Evolutionary conservation across 2,329 filamentous ascomycete species (phyloP).

Genomic region (Botrytis fragariae): DNA sequence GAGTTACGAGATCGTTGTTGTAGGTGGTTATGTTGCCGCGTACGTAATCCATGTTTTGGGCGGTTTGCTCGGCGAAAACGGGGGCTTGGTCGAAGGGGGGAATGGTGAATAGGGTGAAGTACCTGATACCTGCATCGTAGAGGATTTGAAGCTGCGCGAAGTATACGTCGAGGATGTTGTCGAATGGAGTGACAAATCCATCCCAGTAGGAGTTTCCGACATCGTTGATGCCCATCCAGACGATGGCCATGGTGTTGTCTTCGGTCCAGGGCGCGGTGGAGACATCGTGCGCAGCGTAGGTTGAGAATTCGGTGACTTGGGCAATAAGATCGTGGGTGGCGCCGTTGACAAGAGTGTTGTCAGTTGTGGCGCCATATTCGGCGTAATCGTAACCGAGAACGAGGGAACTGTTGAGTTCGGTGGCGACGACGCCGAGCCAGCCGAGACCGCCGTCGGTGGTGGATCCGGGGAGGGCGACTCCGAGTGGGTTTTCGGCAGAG

Average conservation of each 20-base stretch:
- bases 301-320: conserved; percentile 4
- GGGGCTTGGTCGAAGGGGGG: conserved; percentile 16
- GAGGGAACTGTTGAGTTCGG: conserved; percentile 8
- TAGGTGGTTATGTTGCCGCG: conserved; percentile 11
- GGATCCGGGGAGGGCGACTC: conserved; percentile 2
- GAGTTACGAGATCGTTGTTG: neutral
- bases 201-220: conserved; percentile 15
- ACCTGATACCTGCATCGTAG: conserved; percentile 7
- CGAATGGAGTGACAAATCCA: neutral
- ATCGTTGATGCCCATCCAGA: conserved; percentile 15
- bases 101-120: conserved; percentile 2
- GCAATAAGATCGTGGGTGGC: conserved; percentile 10
- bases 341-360: neutral
- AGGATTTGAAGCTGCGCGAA: neutral
- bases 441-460: conserved; percentile 6
- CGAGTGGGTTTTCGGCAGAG: neutral
- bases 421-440: conserved; percentile 9
- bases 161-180: neutral
- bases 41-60: neutral
- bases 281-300: neutral
- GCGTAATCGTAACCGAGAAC: conserved; percentile 10
- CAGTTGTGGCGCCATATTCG: conserved; percentile 13
- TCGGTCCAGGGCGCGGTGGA: neutral
- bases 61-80: neutral
- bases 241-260: conserved; percentile 8